Evolutionary conservation across 495 filamentous ascomycete genomes (phyloP).

Genomic region (Xylaria castorea): DNA sequence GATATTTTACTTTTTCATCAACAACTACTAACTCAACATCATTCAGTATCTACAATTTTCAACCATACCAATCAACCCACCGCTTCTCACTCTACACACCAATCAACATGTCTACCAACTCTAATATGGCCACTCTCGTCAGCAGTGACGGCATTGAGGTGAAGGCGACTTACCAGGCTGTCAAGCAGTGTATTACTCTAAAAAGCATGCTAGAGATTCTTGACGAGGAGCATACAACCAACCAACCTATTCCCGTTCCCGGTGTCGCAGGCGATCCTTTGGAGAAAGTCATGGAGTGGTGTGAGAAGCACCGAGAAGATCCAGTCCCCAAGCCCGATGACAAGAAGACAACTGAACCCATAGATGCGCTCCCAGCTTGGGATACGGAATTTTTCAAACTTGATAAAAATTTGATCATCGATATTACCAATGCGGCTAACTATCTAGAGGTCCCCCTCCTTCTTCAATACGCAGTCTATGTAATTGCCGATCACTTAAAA

Average conservation of each 20-base stretch:
- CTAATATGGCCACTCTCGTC: slow-evolving; percentile 1
- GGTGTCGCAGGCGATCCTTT: neutral
- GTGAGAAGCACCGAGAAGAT: neutral
- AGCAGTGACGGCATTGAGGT: slow-evolving; percentile 1
- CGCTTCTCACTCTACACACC: neutral
- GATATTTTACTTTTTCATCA: neutral
- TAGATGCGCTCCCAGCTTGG: neutral
- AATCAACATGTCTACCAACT: slow-evolving; percentile 12
- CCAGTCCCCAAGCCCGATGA: neutral
- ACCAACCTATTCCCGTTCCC: neutral
- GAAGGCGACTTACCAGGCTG: neutral
- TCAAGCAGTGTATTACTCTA: neutral
- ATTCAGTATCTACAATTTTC: neutral
- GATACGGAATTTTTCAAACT: neutral
- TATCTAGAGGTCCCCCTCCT: slow-evolving; percentile 13
- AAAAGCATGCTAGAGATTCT: neutral
- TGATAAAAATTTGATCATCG: neutral
- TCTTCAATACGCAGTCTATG: neutral
- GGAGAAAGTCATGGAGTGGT: slow-evolving; percentile 8
- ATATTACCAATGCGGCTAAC: neutral
- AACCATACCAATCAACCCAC: neutral
- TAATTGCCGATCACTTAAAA: neutral
- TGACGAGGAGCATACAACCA: neutral
- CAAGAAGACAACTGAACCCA: neutral
- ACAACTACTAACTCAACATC: neutral